These are phyloP conservation scores for Ochetophila trinervis DNA, from an alignment of 306 rosid genomes.

Conservation along the genomic window DNA sequence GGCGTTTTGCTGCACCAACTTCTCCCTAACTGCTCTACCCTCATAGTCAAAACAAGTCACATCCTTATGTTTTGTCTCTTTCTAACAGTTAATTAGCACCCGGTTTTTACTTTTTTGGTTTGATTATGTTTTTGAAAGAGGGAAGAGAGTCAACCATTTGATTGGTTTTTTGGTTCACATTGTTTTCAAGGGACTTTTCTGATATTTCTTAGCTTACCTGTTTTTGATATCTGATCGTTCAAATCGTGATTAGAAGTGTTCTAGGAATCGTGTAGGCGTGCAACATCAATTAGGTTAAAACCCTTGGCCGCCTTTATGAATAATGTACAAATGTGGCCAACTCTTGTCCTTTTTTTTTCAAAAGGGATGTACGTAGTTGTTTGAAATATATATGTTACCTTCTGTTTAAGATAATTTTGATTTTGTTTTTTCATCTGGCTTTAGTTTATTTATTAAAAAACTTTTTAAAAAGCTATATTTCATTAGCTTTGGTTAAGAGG, in stretches of 20 bases:
- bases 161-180: conserved; percentile 20
- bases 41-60: conserved; percentile 52
- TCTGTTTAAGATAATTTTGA: too few relatives aligned
- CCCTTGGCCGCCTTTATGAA: too few relatives aligned
- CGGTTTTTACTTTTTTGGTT: conserved; percentile 18
- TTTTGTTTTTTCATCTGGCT: too few relatives aligned
- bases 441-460: too few relatives aligned
- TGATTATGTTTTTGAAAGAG: conserved; percentile 10
- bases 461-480: too few relatives aligned
- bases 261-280: background rate
- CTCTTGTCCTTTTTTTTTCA: too few relatives aligned
- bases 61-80: conserved; percentile 34
- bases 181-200: conserved; percentile 32
- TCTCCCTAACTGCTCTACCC: conserved; percentile 78
- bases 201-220: conserved; percentile 38
- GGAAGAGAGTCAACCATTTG: conserved; percentile 3
- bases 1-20: conserved; percentile 71
- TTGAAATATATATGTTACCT: too few relatives aligned
- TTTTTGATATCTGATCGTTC: conserved; percentile 24
- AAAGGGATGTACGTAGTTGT: too few relatives aligned
- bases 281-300: too few relatives aligned
- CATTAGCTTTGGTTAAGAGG: too few relatives aligned
- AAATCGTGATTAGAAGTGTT: conserved; percentile 13
- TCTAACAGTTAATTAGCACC: conserved; percentile 28
- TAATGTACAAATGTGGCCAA: too few relatives aligned